Evolutionary conservation across 345 rosid genomes (phyloP).

Genomic region (Brassica incana): DNA sequence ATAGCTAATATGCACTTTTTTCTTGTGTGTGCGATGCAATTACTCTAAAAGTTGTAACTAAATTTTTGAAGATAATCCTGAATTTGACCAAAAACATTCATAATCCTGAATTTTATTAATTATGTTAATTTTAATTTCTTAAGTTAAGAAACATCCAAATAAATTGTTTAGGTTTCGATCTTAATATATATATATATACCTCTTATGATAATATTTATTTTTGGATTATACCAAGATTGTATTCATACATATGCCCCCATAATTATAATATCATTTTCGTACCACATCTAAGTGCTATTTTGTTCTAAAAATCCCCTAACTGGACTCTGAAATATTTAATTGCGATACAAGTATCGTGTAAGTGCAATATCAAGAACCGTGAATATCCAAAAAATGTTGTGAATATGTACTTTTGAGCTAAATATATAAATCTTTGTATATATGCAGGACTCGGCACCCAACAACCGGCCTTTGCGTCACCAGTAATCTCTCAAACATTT

Average conservation of each 20-base stretch:
- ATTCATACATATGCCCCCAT: background rate
- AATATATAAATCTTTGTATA: background rate
- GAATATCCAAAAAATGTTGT: background rate
- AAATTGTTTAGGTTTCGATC: background rate
- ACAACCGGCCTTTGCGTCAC: too few species aligned
- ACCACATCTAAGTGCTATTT: too few species aligned
- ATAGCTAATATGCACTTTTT: too few species aligned
- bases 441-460: too few species aligned
- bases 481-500: too few species aligned
- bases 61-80: background rate
- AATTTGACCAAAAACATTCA: background rate
- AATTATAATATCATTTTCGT: too few species aligned
- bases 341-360: background rate
- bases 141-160: background rate
- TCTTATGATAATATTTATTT: background rate
- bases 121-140: background rate
- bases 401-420: background rate
- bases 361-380: background rate
- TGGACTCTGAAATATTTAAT: background rate
- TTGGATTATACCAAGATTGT: background rate
- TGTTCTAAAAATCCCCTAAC: background rate
- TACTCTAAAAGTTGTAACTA: background rate
- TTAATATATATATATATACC: background rate
- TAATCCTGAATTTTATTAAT: background rate
- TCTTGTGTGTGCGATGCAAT: too few species aligned